These are phyloP conservation scores for Trypanosomatidae sp. DNA, from an alignment of 208 protist genomes.

Conservation along the genomic window DNA sequence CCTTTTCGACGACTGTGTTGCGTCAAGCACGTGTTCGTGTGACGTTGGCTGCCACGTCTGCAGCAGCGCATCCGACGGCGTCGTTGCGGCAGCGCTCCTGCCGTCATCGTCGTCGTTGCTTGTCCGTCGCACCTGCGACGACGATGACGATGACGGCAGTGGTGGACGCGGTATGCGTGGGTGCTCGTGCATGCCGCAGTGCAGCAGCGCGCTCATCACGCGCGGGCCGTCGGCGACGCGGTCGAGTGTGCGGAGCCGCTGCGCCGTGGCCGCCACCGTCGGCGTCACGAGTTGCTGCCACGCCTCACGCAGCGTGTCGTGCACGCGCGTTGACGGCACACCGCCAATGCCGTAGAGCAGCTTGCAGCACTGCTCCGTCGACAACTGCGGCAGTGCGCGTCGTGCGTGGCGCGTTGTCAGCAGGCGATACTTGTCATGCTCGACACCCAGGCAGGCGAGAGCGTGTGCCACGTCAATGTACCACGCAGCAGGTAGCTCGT, in stretches of 20 bases:
- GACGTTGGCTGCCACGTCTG: slow-evolving; percentile 47
- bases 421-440: slow-evolving; percentile 69
- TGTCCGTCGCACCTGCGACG: slow-evolving; percentile 3
- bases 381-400: slow-evolving; percentile 24
- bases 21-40: slow-evolving; percentile 60
- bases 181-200: slow-evolving; percentile 53
- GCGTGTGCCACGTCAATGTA: slow-evolving; percentile 72
- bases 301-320: slow-evolving; percentile 17
- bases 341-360: slow-evolving; percentile 68
- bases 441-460: slow-evolving; percentile 52
- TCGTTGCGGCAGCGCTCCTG: slow-evolving; percentile 25
- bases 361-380: slow-evolving; percentile 52
- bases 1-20: slow-evolving; percentile 68
- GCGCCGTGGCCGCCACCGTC: slow-evolving; percentile 22
- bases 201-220: slow-evolving; percentile 64
- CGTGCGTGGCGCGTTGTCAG: slow-evolving; percentile 50
- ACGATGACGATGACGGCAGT: too few relatives aligned
- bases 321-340: slow-evolving; percentile 16
- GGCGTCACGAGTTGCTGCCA: slow-evolving; percentile 53
- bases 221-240: slow-evolving; percentile 45
- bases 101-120: slow-evolving; percentile 1
- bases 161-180: slow-evolving; percentile 65
- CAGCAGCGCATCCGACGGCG: slow-evolving; percentile 67
- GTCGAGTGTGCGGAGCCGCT: slow-evolving; percentile 55
- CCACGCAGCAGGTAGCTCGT: slow-evolving; percentile 44